A percentile compares a stretch with the other conserved stretches of the same genome.
Evolutionary conservation across 176 grass and related monocot species (phyloP).

Genomic region (Carex pumila): DNA sequence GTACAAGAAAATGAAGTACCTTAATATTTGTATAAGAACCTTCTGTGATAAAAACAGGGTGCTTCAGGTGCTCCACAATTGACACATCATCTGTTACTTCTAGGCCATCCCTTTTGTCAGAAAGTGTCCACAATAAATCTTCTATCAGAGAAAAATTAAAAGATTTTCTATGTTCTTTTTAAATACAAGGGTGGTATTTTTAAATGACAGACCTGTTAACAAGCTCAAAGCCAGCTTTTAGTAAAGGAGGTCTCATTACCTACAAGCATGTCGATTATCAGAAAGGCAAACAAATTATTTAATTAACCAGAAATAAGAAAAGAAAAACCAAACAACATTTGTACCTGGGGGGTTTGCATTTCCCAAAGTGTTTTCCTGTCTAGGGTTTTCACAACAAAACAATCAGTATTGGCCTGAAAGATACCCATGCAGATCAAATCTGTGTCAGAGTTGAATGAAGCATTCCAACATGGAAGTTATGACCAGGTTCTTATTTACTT

Average conservation of each 20-base stretch:
- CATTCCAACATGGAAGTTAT: background rate
- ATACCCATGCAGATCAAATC: background rate
- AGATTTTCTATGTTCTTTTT: background rate
- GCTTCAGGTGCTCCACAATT: conserved; percentile 86
- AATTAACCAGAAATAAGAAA: conserved; percentile 8
- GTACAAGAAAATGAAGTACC: conserved; percentile 26
- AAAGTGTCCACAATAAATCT: background rate
- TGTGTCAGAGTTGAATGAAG: background rate
- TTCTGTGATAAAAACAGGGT: conserved; percentile 84
- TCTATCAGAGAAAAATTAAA: background rate
- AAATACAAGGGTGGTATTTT: background rate
- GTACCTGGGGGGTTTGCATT: conserved; percentile 99
- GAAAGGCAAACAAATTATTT: background rate
- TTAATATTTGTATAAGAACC: conserved; percentile 98
- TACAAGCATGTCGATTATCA: conserved; percentile 24
- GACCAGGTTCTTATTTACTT: background rate
- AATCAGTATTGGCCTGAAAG: conserved; percentile 58
- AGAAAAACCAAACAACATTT: background rate
- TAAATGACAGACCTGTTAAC: conserved; percentile 57
- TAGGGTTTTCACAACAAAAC: conserved; percentile 87
- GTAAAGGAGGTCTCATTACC: conserved; percentile 76
- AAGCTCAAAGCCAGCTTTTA: conserved; percentile 83
- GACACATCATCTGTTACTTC: conserved; percentile 98
- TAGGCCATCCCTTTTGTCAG: conserved; percentile 48
- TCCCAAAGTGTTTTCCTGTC: conserved; percentile 98